Base-by-base conservation (phyloP, 2,329 filamentous ascomycete species). In the Tolypocladium capitatum region DNA sequence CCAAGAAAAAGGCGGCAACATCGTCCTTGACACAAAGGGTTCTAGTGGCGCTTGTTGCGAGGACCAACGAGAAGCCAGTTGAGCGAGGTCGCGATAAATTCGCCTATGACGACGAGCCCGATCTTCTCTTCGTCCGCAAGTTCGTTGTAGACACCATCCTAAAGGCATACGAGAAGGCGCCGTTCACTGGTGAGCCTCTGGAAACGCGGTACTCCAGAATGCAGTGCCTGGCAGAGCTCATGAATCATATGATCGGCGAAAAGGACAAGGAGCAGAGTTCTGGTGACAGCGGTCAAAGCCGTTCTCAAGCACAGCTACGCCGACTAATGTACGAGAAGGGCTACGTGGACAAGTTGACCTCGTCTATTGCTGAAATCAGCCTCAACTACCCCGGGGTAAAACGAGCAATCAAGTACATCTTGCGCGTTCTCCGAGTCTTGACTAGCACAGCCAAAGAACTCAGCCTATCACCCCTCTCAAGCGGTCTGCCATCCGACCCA, bases 281-380 rank as follows among this genome's bases (percentile, higher is more conserved):
- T 51, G 66, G 65, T 35, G 58, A 73, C 55, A 61, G 62, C 43
- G 53, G 63, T 46, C 59, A 69, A 41, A 61, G 64, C 24, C 70
- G 73, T 40, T 90, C 89, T 8, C 84, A 90, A 53, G 82, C 84
- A 57, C 89, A 95, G 60, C 77, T 98, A 55, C 84, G 87, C 32
- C 87, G 89, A 55, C 81, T 96, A 51, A 98, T 98, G 92, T 97
- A 94, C 58, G 92, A 98, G 68, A 98, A 97, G 69, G 89, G 94
- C 48, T 95, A 92, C 62, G 83, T 97, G 51, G 79, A 86, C 24
- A 85, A 91, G 43, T 69, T 98, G 50, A 97, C 92, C 2, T 80
- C 83, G 13, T 94, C 94, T 1, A 90, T 98, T 56, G 88, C 92
- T 18, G 94, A 98, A 58, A 84, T 98, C 50, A 92, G 96, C 62